Percentiles rank a stretch among this genome's conserved stretches.
Conservation (phyloP, 2,329 filamentous ascomycete species). For the Madurella fahalii region DNA sequence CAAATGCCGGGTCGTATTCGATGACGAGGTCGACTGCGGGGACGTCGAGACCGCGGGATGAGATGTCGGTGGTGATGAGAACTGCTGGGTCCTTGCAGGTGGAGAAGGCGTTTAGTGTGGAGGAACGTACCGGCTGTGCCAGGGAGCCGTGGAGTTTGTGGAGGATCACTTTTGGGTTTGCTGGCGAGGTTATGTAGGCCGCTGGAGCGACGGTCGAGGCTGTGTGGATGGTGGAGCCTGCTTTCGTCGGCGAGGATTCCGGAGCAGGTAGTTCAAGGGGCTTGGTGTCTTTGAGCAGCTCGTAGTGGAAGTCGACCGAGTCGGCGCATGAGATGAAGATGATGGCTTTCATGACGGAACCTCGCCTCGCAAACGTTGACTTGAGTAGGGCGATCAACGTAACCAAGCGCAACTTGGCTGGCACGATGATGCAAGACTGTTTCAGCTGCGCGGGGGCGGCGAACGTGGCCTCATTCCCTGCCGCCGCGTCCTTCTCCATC, state of each 20-base stretch:
- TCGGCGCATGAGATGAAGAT: conserved; percentile 96
- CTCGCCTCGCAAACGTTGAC: conserved; percentile 80
- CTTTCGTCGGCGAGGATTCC: conserved; percentile 22
- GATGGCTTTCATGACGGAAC: conserved; percentile 93
- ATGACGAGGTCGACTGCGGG: conserved; percentile 92
- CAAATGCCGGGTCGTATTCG: conserved; percentile 95
- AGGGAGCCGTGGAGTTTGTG: conserved; percentile 91
- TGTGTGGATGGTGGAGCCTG: conserved; percentile 26
- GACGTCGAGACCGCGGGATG: conserved; percentile 90
- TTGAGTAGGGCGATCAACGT: conserved; percentile 81
- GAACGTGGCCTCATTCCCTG: conserved; percentile 57
- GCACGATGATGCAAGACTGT: conserved; percentile 82
- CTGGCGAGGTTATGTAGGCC: conserved; percentile 67
- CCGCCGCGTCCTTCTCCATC: conserved; percentile 40
- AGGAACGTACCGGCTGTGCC: conserved; percentile 79
- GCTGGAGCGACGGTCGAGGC: conserved; percentile 62
- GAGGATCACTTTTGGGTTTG: conserved; percentile 69
- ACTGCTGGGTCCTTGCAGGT: conserved; percentile 70
- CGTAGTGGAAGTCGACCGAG: conserved; percentile 94
- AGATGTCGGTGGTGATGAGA: conserved; percentile 90
- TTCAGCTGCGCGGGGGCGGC: conserved; percentile 88
- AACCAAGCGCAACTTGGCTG: conserved; percentile 85
- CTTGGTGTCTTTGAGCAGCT: conserved; percentile 58
- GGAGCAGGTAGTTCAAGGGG: conserved; percentile 31
- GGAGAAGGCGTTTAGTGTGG: conserved; percentile 77